phyloP scores from a whole-genome alignment of 2,329 filamentous ascomycete genomes.

The Arthrobotrys sinensis region DNA sequence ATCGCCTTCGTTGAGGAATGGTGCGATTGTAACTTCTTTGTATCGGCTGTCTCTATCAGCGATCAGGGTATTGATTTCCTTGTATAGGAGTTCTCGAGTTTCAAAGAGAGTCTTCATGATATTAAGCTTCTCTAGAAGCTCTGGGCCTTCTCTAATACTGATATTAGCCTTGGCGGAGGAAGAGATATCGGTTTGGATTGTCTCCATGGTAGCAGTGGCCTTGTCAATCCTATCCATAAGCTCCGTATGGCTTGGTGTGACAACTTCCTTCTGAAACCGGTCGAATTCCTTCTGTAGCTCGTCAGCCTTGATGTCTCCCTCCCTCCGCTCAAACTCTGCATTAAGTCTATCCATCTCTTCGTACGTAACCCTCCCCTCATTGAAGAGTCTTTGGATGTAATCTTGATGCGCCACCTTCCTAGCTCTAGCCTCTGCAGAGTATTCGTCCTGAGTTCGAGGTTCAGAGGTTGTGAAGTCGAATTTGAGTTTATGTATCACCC shows the following conservation, averaged over 20 bases:
- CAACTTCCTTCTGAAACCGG: slow-evolving; percentile 83
- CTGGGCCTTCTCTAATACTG: slow-evolving; percentile 85
- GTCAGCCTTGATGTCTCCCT: slow-evolving; percentile 80
- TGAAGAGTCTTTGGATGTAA: slow-evolving; percentile 77
- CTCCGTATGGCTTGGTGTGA: slow-evolving; percentile 86
- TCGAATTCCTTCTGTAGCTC: slow-evolving; percentile 85
- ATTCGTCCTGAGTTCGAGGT: slow-evolving; percentile 74
- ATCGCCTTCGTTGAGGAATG: slow-evolving; percentile 82
- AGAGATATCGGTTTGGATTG: slow-evolving; percentile 80
- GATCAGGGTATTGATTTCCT: slow-evolving; percentile 86
- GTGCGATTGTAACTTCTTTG: slow-evolving; percentile 83
- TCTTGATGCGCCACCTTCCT: slow-evolving; percentile 77
- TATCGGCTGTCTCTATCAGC: slow-evolving; percentile 89
- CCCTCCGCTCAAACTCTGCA: slow-evolving; percentile 79
- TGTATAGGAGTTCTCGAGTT: slow-evolving; percentile 87
- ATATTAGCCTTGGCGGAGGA: slow-evolving; percentile 82
- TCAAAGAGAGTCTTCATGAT: slow-evolving; percentile 98
- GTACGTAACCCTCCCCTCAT: slow-evolving; percentile 62
- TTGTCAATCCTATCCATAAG: slow-evolving; percentile 81
- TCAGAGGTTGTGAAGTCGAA: slow-evolving; percentile 74
- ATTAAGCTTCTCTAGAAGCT: slow-evolving; percentile 93
- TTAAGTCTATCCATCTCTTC: slow-evolving; percentile 81
- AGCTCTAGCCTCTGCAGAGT: slow-evolving; percentile 70
- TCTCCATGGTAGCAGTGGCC: slow-evolving; percentile 83
- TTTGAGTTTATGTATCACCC: slow-evolving; percentile 79